A percentile compares a stretch with the other conserved stretches of the same genome.
These are phyloP conservation scores for Dioszegia crocea DNA, from an alignment of 768 basidiomycete genomes.

Conservation along the genomic window DNA sequence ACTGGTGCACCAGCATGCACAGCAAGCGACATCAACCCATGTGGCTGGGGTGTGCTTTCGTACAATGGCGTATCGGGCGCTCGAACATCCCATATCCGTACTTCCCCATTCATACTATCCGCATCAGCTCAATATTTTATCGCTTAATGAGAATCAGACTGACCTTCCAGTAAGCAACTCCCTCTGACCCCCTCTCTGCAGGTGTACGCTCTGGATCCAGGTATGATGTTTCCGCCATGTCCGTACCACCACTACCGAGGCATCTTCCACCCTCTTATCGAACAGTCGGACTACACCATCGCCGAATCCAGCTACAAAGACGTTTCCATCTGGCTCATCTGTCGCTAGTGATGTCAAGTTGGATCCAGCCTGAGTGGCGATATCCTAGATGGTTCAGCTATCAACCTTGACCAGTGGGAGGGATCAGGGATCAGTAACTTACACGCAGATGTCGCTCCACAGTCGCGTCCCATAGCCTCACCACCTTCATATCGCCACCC, in stretches of 20 bases:
- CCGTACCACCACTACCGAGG: conserved; percentile 66
- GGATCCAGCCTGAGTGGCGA: conserved; percentile 83
- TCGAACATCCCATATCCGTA: conserved; percentile 87
- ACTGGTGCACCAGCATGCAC: conserved; percentile 77
- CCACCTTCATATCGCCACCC: conserved; percentile 81
- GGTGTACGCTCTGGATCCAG: conserved; percentile 87
- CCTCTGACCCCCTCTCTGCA: conserved; percentile 65
- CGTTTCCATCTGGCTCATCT: conserved; percentile 69
- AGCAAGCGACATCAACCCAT: conserved; percentile 78
- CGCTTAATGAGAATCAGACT: conserved; percentile 25
- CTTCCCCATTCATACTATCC: conserved; percentile 75
- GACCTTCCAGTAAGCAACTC: conserved; percentile 86
- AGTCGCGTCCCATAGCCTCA: conserved; percentile 92
- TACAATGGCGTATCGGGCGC: conserved; percentile 59
- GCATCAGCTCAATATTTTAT: conserved; percentile 1
- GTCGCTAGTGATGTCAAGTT: conserved; percentile 80
- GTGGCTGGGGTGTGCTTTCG: conserved; percentile 63
- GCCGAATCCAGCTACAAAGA: conserved; percentile 85
- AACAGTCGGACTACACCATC: conserved; percentile 86
- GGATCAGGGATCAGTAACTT: too few species aligned
- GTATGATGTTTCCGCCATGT: conserved; percentile 71
- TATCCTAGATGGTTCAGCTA: conserved; percentile 58
- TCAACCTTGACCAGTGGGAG: neutral
- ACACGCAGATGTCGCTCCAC: conserved; percentile 58
- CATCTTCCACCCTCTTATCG: conserved; percentile 73